These are phyloP conservation scores for Pascua sp. DNA, from an alignment of 1,284 basidiomycete genomes.

Conservation along the genomic window DNA sequence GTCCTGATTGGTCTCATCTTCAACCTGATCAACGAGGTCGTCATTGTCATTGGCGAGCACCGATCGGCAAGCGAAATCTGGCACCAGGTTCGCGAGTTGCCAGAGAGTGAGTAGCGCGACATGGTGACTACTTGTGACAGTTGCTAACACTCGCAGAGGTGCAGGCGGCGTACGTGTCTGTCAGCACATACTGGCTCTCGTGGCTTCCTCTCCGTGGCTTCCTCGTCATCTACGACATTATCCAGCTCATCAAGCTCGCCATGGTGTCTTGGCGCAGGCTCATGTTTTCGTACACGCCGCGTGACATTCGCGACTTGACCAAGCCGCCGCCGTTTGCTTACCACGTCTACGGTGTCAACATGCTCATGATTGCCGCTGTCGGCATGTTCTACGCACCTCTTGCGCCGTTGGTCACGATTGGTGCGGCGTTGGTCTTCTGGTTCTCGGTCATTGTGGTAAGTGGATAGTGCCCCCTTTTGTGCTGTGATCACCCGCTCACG, in stretches of 20 bases:
- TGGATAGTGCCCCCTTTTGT: neutral
- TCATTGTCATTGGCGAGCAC: conserved; percentile 65
- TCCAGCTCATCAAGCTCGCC: conserved; percentile 87
- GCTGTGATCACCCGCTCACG: conserved; percentile 34
- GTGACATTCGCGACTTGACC: conserved; percentile 94
- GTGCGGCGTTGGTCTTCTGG: conserved; percentile 76
- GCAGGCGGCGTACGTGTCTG: conserved; percentile 74
- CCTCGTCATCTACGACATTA: conserved; percentile 88
- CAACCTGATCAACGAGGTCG: conserved; percentile 65
- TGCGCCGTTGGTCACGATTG: conserved; percentile 70
- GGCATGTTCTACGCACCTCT: conserved; percentile 87
- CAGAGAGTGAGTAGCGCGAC: conserved; percentile 18
- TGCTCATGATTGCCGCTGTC: conserved; percentile 80
- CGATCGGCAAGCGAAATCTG: conserved; percentile 63
- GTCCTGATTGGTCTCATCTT: conserved; percentile 84
- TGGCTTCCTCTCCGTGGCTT: conserved; percentile 93
- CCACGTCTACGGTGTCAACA: conserved; percentile 47
- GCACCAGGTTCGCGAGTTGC: conserved; percentile 55
- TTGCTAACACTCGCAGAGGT: conserved; percentile 48
- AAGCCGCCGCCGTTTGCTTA: conserved; percentile 89
- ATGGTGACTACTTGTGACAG: neutral
- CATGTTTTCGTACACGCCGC: conserved; percentile 90
- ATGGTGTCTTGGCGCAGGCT: conserved; percentile 79
- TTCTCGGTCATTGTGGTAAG: conserved; percentile 46
- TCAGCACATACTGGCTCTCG: conserved; percentile 78